These are phyloP conservation scores for Dillenia suffruticosa DNA, from an alignment of 164 flowering plant genomes.

Conservation along the genomic window DNA sequence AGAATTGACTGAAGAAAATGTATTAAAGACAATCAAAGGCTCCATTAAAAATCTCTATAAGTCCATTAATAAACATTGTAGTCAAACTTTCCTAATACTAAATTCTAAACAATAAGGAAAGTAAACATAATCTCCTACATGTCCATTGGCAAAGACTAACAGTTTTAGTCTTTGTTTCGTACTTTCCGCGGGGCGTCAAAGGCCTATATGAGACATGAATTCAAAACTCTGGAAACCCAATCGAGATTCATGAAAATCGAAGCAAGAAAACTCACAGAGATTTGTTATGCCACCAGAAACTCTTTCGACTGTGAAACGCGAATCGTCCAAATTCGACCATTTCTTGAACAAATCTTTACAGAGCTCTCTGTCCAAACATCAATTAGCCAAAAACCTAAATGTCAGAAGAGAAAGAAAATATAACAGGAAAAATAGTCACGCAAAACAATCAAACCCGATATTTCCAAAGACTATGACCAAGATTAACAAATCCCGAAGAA, in stretches of 20 bases:
- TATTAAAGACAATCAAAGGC: too few species aligned
- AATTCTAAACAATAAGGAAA: too few species aligned
- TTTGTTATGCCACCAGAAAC: slow-evolving; percentile 97
- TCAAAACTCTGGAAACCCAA: slow-evolving; percentile 5
- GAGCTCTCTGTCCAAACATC: slow-evolving; percentile 39
- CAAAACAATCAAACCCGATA: background rate
- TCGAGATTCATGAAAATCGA: background rate
- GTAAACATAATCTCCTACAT: too few species aligned
- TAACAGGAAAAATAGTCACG: background rate
- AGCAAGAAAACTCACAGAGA: slow-evolving; percentile 46
- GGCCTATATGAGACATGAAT: too few species aligned
- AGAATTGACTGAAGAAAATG: too few species aligned
- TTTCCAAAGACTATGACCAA: background rate
- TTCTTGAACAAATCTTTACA: slow-evolving; percentile 79
- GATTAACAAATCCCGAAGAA: background rate
- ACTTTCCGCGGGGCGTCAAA: too few species aligned
- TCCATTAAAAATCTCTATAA: too few species aligned
- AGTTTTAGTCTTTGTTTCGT: too few species aligned
- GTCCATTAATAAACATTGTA: too few species aligned
- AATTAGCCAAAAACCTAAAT: background rate
- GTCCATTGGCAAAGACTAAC: too few species aligned
- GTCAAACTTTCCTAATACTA: too few species aligned
- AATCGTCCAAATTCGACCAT: slow-evolving; percentile 70
- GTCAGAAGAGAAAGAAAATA: background rate
- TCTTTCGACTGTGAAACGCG: slow-evolving; percentile 64